Evolutionary conservation across 2,329 filamentous ascomycete species (phyloP).

Genomic region (Fusarium guadeloupense): DNA sequence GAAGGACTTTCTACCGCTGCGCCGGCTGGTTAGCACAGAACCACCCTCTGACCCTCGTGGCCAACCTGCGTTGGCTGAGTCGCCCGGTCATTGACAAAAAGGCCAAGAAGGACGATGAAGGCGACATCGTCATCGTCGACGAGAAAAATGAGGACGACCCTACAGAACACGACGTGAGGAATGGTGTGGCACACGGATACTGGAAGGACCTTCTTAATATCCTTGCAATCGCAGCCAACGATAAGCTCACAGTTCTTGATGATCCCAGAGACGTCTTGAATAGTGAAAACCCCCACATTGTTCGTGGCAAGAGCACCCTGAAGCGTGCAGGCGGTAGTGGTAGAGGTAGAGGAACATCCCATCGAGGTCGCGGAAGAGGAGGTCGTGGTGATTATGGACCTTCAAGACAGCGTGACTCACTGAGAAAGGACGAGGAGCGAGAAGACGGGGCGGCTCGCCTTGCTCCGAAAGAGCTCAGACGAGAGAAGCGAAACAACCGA

Average conservation of each 20-base stretch:
- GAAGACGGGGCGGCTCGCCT: neutral
- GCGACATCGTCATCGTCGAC: conserved; percentile 48
- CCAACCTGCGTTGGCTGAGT: conserved; percentile 64
- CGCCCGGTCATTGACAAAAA: conserved; percentile 66
- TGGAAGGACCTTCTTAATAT: conserved; percentile 71
- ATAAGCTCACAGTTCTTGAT: conserved; percentile 54
- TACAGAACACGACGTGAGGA: conserved; percentile 52
- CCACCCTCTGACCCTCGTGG: conserved; percentile 63
- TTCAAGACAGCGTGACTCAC: neutral
- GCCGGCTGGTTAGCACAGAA: conserved; percentile 65
- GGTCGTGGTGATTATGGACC: neutral
- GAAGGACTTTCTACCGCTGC: conserved; percentile 59
- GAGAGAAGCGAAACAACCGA: conserved; percentile 49
- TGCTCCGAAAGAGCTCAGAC: conserved; percentile 38
- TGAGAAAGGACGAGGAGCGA: neutral
- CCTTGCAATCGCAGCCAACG: conserved; percentile 60
- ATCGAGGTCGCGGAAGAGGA: neutral
- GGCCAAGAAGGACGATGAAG: conserved; percentile 49
- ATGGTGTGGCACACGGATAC: conserved; percentile 66
- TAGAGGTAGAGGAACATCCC: neutral
- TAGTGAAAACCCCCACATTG: conserved; percentile 43
- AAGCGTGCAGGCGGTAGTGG: conserved; percentile 10
- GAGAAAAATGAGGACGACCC: conserved; percentile 50
- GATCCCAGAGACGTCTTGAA: conserved; percentile 55
- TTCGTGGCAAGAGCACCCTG: conserved; percentile 31